Percentiles rank a stretch among this genome's conserved stretches.
Evolutionary conservation across 2,329 filamentous ascomycete species (phyloP).

Genomic region (Trichoderma citrinoviride): DNA sequence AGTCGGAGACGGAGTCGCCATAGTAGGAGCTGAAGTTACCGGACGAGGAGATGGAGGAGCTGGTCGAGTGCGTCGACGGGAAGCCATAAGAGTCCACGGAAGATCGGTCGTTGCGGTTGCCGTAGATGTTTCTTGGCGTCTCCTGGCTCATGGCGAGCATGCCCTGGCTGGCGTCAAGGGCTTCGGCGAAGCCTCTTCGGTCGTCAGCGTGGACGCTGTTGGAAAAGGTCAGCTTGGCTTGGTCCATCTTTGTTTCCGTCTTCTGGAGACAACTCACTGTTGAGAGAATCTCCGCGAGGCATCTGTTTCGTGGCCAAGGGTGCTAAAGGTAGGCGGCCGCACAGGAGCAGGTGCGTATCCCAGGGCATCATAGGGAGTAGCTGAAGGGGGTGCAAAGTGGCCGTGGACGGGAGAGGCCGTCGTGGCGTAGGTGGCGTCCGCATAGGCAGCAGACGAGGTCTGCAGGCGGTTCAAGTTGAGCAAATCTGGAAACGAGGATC

Average conservation of each 20-base stretch:
- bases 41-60: slow-evolving; percentile 87
- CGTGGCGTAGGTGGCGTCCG: slow-evolving; percentile 66
- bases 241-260: neutral
- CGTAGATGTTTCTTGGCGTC: slow-evolving; percentile 87
- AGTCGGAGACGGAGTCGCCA: slow-evolving; percentile 84
- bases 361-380: slow-evolving; percentile 70
- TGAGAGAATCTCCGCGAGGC: slow-evolving; percentile 71
- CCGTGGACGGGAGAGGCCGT: slow-evolving; percentile 64
- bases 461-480: slow-evolving; percentile 64
- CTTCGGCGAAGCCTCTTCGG: slow-evolving; percentile 76
- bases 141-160: slow-evolving; percentile 97
- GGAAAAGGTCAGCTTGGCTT: neutral
- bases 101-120: slow-evolving; percentile 62
- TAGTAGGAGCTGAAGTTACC: slow-evolving; percentile 82
- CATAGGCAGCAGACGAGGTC: slow-evolving; percentile 63
- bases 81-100: slow-evolving; percentile 90
- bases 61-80: slow-evolving; percentile 77
- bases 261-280: slow-evolving; percentile 61
- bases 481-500: slow-evolving; percentile 70
- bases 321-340: slow-evolving; percentile 48
- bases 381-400: slow-evolving; percentile 62
- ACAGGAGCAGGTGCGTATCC: slow-evolving; percentile 69
- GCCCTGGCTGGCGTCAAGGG: slow-evolving; percentile 86
- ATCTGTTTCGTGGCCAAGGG: slow-evolving; percentile 57
- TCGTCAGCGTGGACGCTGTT: slow-evolving; percentile 47